phyloP scores from a whole-genome alignment of 805 yeast genomes.

The Teunomyces tritomae region DNA sequence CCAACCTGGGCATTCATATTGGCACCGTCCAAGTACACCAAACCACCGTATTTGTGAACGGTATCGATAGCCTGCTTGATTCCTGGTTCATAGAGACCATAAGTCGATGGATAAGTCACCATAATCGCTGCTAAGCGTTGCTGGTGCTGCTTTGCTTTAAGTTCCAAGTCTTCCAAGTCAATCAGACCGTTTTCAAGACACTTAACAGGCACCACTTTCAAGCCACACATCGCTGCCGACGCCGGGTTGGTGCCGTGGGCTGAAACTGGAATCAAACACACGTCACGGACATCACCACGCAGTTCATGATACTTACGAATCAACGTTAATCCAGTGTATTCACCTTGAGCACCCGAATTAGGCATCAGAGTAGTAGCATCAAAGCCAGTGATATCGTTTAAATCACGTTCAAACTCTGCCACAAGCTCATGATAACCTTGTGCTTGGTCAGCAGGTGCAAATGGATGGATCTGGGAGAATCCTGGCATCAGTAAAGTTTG shows the following conservation, averaged over 20 bases:
- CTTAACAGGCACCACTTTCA: conserved; percentile 89
- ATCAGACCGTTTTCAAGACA: conserved; percentile 84
- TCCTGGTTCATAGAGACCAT: conserved; percentile 93
- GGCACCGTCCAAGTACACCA: conserved; percentile 97
- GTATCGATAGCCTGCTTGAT: conserved; percentile 81
- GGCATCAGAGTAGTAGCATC: conserved; percentile 91
- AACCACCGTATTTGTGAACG: conserved; percentile 86
- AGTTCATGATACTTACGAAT: conserved; percentile 74
- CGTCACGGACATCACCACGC: conserved; percentile 71
- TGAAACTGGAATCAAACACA: conserved; percentile 92
- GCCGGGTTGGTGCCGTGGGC: conserved; percentile 99
- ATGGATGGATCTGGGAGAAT: conserved; percentile 85
- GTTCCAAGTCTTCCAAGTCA: conserved; percentile 71
- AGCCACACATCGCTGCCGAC: conserved; percentile 95
- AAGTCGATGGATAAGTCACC: conserved; percentile 98
- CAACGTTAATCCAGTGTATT: conserved; percentile 88
- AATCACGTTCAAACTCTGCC: conserved; percentile 73
- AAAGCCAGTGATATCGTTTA: conserved; percentile 91
- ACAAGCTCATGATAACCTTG: conserved; percentile 77
- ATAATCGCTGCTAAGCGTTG: conserved; percentile 81
- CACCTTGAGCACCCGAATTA: conserved; percentile 98
- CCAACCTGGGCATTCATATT: conserved; percentile 99
- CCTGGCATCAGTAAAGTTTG: conserved; percentile 93
- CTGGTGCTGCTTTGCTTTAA: conserved; percentile 67
- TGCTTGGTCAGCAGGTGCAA: conserved; percentile 89